Base-by-base conservation (phyloP, 805 yeast genomes). In the Metschnikowia drakensbergensis region DNA sequence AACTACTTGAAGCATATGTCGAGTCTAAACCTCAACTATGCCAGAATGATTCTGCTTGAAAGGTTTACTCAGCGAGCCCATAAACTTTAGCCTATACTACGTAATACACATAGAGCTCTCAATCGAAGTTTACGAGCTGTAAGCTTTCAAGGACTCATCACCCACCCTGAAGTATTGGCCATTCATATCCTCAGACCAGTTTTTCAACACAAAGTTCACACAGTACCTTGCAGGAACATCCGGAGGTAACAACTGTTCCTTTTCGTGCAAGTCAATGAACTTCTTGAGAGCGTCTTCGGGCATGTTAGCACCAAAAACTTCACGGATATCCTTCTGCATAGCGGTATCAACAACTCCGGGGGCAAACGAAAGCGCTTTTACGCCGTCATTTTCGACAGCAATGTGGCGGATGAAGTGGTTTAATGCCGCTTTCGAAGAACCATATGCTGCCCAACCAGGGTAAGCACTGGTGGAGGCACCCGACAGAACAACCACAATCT, bases 331-430 rank as follows among this genome's bases (percentile, higher is more conserved):
- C 6, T 55, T 63, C 68, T 94, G 98, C 98, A 94, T 92, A 22
- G 72, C 72, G 1, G 99, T 92, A 62, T 88, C 88, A 1, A 94
- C 97, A 1, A 89, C 96, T 3, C 99, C 98, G 0, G 98, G 98
- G 0, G 96, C 97, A 25, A 94, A 76, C 0, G 97, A 74, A 8
- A 90, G 68, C 3, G 85, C 72, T 32, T 69, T 65, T n/a, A 89
- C 67, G 3, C 57, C 61, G 1, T 74, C 69, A 61, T 86, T 90
- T 59, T 90, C 97, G 5, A 68, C 71, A 0, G 88, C 84, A 11
- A 92, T 63, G 10, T 87, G 80, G 41, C 69, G 61, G 5, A 88
- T 82, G 45, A 89, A 76, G 58, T 84, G 90, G 64, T 92, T 90
- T 44, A 92, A 62, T 0, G 97, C 96, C 0, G 97, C 97, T 65